These are phyloP conservation scores for Phtheirospermum japonicum DNA, from an alignment of 257 asterid species.

Conservation along the genomic window DNA sequence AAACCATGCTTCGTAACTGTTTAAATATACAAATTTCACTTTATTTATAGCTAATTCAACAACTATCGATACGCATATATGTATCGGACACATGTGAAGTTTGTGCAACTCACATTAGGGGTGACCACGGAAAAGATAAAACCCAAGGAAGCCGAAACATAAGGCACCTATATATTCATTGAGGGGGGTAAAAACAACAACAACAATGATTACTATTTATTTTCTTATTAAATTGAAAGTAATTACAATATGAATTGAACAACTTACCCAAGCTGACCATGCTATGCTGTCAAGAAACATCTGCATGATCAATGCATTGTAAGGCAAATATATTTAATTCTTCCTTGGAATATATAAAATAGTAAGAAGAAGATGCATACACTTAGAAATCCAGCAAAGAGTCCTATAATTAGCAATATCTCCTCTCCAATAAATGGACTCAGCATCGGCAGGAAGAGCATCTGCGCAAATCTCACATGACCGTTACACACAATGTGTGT, in stretches of 20 bases:
- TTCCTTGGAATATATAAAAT: background rate
- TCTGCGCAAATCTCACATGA: constrained; percentile 32
- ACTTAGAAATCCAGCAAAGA: constrained; percentile 47
- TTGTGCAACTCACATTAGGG: constrained; percentile 56
- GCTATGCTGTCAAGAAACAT: constrained; percentile 65
- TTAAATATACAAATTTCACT: background rate
- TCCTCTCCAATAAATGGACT: constrained; percentile 61
- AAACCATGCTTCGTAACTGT: constrained; percentile 67
- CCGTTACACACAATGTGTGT: too few species aligned
- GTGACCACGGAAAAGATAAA: constrained; percentile 43
- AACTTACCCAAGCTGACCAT: constrained; percentile 61
- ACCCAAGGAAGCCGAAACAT: constrained; percentile 47
- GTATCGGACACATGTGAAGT: background rate
- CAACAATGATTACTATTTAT: background rate
- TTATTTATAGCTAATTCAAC: too few species aligned
- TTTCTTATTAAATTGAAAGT: background rate
- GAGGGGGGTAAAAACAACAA: constrained; percentile 7
- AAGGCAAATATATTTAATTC: too few species aligned
- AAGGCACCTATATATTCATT: constrained; percentile 49
- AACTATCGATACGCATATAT: background rate
- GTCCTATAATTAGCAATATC: constrained; percentile 58
- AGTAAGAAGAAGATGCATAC: background rate
- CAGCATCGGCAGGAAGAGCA: constrained; percentile 57
- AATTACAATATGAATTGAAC: background rate
- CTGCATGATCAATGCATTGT: constrained; percentile 37